phyloP scores from a whole-genome alignment of 2,329 filamentous ascomycete genomes.

The Aureobasidium pullulans region DNA sequence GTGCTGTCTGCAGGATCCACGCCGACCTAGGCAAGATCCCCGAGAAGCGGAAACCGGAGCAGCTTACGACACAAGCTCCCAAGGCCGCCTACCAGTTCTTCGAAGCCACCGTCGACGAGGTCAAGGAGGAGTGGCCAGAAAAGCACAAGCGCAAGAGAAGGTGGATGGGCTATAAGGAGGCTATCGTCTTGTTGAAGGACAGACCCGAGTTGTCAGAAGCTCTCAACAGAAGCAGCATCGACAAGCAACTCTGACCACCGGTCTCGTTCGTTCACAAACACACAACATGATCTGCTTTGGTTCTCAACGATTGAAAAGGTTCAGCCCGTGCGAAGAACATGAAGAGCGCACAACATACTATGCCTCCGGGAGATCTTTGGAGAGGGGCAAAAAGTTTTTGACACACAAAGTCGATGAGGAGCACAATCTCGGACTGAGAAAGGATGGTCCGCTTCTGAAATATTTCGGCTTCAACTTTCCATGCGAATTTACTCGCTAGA shows the following conservation, averaged over 20 bases:
- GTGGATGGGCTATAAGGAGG: constrained; percentile 83
- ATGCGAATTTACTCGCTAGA: constrained; percentile 7
- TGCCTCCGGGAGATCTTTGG: not conserved
- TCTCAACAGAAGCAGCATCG: constrained; percentile 59
- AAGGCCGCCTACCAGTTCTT: constrained; percentile 76
- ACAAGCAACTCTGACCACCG: constrained; percentile 16
- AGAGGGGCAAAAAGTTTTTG: not conserved
- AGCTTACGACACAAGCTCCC: constrained; percentile 50
- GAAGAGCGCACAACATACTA: not conserved
- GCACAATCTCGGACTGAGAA: not conserved
- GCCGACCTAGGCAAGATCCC: constrained; percentile 80
- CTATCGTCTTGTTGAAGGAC: constrained; percentile 65
- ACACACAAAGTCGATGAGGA: not conserved
- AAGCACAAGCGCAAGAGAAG: constrained; percentile 80
- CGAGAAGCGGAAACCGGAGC: constrained; percentile 59
- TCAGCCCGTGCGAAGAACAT: not conserved
- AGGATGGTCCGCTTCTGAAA: not conserved
- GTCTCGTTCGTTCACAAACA: not conserved
- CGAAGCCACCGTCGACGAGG: constrained; percentile 78
- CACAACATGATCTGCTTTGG: not conserved
- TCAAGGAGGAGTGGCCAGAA: constrained; percentile 88
- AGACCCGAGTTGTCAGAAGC: constrained; percentile 86
- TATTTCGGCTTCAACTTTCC: not conserved
- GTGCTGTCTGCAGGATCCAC: constrained; percentile 76
- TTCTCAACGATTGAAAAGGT: not conserved